Conservation (phyloP, 345 rosid genomes). For the Heritiera fomes region DNA sequence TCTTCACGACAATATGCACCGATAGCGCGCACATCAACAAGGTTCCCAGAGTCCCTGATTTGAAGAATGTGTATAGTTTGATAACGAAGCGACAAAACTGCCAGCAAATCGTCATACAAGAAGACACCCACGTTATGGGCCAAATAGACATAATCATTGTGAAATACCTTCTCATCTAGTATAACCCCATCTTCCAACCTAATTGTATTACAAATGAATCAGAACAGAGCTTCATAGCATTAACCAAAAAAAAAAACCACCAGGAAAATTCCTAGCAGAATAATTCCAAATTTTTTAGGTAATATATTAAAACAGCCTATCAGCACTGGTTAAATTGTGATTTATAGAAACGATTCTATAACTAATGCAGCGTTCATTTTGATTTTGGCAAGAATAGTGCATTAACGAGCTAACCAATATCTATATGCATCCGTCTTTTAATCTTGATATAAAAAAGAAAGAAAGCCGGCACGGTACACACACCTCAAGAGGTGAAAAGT, state of each 20-base stretch:
- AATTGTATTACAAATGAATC: conserved; percentile 19
- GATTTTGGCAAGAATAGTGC: neutral
- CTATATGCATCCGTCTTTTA: neutral
- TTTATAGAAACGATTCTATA: neutral
- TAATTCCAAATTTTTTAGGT: neutral
- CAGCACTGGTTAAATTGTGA: neutral
- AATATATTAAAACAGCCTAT: neutral
- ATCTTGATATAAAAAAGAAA: neutral
- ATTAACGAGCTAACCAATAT: neutral
- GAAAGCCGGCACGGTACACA: neutral
- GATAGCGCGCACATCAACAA: conserved; percentile 85
- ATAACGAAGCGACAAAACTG: conserved; percentile 80
- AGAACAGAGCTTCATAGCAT: neutral
- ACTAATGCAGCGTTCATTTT: neutral
- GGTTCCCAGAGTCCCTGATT: conserved; percentile 83
- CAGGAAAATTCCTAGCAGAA: neutral
- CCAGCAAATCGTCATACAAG: conserved; percentile 87
- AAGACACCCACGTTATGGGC: conserved; percentile 81
- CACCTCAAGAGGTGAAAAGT: conserved; percentile 79
- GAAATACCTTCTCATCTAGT: conserved; percentile 82
- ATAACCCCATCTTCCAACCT: conserved; percentile 86
- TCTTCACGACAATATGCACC: conserved; percentile 88
- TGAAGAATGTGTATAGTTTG: conserved; percentile 89
- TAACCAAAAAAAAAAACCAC: neutral
- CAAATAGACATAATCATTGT: conserved; percentile 76